phyloP scores from a whole-genome alignment of 768 basidiomycete genomes.

The Porpolomopsis calyptriformis region DNA sequence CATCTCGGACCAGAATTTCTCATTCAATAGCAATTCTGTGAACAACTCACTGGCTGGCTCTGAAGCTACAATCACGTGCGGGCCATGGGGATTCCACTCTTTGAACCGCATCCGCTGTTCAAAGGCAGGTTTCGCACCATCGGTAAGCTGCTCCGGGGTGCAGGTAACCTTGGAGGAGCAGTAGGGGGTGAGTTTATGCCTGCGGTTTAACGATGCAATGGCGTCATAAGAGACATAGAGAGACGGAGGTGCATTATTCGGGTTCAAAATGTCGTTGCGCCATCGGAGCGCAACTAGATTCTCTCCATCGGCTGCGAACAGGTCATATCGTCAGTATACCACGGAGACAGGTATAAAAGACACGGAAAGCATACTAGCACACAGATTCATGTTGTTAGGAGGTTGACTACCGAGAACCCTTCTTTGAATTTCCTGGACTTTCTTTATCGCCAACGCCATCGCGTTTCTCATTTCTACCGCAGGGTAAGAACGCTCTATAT shows the following conservation, averaged over 20 bases:
- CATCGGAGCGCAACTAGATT: slow-evolving; percentile 2
- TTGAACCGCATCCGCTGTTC: neutral
- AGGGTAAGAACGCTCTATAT: neutral
- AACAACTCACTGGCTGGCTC: slow-evolving; percentile 1
- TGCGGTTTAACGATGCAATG: neutral
- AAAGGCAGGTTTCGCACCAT: neutral
- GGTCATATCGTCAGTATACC: neutral
- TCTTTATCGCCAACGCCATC: neutral
- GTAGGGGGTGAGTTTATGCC: neutral
- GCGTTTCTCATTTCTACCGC: neutral
- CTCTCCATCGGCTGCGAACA: neutral
- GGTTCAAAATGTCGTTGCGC: slow-evolving; percentile 3
- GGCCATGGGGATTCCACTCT: neutral
- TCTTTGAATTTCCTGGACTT: neutral
- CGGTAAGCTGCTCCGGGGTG: neutral
- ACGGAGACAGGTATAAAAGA: neutral
- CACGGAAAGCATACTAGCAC: neutral
- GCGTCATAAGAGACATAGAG: neutral
- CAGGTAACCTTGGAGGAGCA: neutral
- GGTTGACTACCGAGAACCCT: neutral
- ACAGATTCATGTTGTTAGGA: neutral
- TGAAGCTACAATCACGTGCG: neutral
- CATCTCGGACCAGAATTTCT: neutral
- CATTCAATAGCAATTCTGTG: neutral
- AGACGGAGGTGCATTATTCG: neutral